These are phyloP conservation scores for Nannizzia gypsea DNA, from an alignment of 2,329 filamentous ascomycete genomes.

Conservation along the genomic window DNA sequence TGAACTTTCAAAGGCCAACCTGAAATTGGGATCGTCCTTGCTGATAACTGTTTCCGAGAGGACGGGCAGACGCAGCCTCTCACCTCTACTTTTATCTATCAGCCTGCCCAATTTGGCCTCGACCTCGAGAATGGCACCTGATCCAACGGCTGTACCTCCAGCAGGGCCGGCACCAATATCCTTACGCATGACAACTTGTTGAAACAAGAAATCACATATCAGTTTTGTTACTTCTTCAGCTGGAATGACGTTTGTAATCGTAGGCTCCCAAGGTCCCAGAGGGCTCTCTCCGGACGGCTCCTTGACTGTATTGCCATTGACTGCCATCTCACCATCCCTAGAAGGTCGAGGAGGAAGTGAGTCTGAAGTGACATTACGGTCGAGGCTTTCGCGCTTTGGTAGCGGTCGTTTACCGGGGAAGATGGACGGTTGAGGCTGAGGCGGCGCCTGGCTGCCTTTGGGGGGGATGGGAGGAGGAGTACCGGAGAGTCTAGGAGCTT, in stretches of 20 bases:
- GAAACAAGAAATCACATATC: constrained; percentile 71
- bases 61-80: constrained; percentile 56
- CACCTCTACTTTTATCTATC: constrained; percentile 58
- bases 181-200: constrained; percentile 55
- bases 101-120: constrained; percentile 87
- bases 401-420: constrained; percentile 17
- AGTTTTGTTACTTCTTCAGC: constrained; percentile 62
- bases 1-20: constrained; percentile 65
- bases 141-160: constrained; percentile 46
- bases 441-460: constrained; percentile 18
- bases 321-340: constrained; percentile 17
- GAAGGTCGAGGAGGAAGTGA: constrained; percentile 12
- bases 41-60: constrained; percentile 59
- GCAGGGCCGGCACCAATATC: constrained; percentile 46
- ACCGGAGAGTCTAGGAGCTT: constrained; percentile 31
- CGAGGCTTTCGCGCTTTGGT: constrained; percentile 21
- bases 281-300: constrained; percentile 19
- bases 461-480: constrained; percentile 31
- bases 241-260: constrained; percentile 58
- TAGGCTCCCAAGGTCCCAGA: constrained; percentile 39
- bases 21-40: constrained; percentile 39
- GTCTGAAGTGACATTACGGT: constrained; percentile 2
- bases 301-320: constrained; percentile 21
- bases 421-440: neutral
- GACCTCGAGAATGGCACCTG: constrained; percentile 71